Base-by-base conservation (phyloP, 306 rosid genomes). In the Cucumis melo region DNA sequence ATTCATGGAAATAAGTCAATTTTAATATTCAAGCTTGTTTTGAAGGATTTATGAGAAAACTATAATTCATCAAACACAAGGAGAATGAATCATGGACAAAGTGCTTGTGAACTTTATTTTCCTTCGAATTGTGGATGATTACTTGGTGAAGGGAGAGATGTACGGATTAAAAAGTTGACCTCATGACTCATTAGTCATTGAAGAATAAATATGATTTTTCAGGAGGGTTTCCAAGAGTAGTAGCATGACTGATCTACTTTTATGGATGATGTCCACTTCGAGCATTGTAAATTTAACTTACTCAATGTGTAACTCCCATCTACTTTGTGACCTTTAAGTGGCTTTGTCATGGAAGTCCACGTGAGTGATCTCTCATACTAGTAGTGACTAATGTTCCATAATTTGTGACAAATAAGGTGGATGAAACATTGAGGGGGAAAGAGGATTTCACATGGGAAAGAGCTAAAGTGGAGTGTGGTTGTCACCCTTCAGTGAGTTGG, bases 21-120 rank as follows among this genome's bases (percentile, higher is more conserved):
- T 68, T 38, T 79, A 73, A 65, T 50, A 50, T 62, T 51, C 82
- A 82, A 80, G 82, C 57, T 80, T 83, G 74, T 80, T 74, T 78
- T 57, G 66, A 82, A 68, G 56, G 72, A 41, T 41, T 68, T 82
- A 83, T 70, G 75, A 57, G 74, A 82, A 70, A 78, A 75, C 62
- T 68, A 68, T 81, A 70, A 71, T 78, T 44, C 73, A 74, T 44
- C 57, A 58, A 67, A 41, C 79, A 55, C 17, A 66, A 74, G 61
- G 75, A 61, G 80, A 80, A 39, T 80, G 70, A 62, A 54, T 36
- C 77, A 20, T 19, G 62, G 51, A 70, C 55, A 5, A 68, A 68
- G 74, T 68, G 53, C 55, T 68, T 68, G 36, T 68, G 55, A 42
- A 41, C 36, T 11, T 21, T 20, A 68, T 6, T 68, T n/a, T 38